A percentile compares a stretch with the other conserved stretches of the same genome.
Evolutionary conservation across 305 asterid genomes (phyloP).

Genomic region (Rubia balearica): DNA sequence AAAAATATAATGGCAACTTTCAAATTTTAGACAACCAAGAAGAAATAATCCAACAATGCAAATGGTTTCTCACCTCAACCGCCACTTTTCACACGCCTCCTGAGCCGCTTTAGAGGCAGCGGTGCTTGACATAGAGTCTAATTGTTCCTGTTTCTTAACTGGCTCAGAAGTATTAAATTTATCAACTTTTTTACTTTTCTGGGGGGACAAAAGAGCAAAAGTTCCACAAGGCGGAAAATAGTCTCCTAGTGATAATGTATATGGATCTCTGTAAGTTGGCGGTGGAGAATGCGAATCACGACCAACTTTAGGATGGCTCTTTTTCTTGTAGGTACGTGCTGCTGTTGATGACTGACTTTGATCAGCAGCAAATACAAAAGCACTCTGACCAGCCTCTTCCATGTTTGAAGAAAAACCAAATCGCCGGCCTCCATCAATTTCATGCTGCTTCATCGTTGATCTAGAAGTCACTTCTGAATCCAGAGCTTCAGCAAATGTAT

Average conservation of each 20-base stretch:
- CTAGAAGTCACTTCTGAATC: constrained; percentile 59
- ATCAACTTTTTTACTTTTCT: constrained; percentile 39
- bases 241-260: constrained; percentile 35
- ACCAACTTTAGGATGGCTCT: constrained; percentile 37
- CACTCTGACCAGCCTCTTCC: constrained; percentile 39
- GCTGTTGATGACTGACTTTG: constrained; percentile 42
- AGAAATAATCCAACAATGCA: constrained; percentile 8
- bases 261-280: constrained; percentile 36
- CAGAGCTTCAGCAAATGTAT: constrained; percentile 21
- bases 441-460: constrained; percentile 44
- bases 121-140: constrained; percentile 29
- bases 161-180: constrained; percentile 37
- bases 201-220: constrained; percentile 33
- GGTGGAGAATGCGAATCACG: constrained; percentile 38
- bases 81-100: constrained; percentile 96
- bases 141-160: constrained; percentile 34
- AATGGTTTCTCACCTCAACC: constrained; percentile 55
- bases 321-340: constrained; percentile 50
- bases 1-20: not conserved
- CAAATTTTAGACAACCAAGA: not conserved
- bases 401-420: constrained; percentile 33
- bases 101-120: constrained; percentile 58
- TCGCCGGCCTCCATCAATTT: constrained; percentile 46
- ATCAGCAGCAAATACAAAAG: constrained; percentile 66
- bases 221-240: constrained; percentile 50